Evolutionary conservation across 306 rosid genomes (phyloP).

Genomic region (Dicorynia guianensis): DNA sequence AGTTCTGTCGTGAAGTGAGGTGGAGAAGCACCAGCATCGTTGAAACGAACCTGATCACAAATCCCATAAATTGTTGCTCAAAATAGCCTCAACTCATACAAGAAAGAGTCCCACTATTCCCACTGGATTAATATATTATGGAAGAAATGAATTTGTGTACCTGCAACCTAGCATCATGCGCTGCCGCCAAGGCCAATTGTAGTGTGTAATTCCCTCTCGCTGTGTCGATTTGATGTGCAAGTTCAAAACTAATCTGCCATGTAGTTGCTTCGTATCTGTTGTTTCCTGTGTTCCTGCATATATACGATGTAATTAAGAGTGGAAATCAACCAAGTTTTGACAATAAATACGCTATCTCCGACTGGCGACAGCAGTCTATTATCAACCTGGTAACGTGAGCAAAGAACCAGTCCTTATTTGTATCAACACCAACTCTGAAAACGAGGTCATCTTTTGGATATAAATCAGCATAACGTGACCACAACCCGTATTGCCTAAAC

Average conservation of each 20-base stretch:
- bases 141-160: constrained; percentile 38
- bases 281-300: constrained; percentile 56
- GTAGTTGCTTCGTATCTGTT: constrained; percentile 68
- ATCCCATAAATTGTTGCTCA: neutral
- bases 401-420: constrained; percentile 64
- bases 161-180: constrained; percentile 55
- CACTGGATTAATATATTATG: no score
- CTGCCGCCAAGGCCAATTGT: constrained; percentile 78
- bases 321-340: neutral
- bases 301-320: constrained; percentile 1
- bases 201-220: constrained; percentile 64
- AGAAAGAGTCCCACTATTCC: no score
- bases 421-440: constrained; percentile 48
- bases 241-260: constrained; percentile 70
- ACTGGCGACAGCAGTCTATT: neutral
- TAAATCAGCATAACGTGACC: constrained; percentile 67
- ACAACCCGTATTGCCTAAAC: constrained; percentile 76
- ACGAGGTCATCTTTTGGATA: constrained; percentile 60
- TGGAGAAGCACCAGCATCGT: constrained; percentile 18
- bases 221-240: constrained; percentile 8
- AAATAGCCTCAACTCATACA: neutral
- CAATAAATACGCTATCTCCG: neutral
- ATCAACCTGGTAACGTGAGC: constrained; percentile 65
- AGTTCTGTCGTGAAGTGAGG: constrained; percentile 57
- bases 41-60: constrained; percentile 65